Base-by-base conservation (phyloP, 345 rosid species). In the Citrus medica region DNA sequence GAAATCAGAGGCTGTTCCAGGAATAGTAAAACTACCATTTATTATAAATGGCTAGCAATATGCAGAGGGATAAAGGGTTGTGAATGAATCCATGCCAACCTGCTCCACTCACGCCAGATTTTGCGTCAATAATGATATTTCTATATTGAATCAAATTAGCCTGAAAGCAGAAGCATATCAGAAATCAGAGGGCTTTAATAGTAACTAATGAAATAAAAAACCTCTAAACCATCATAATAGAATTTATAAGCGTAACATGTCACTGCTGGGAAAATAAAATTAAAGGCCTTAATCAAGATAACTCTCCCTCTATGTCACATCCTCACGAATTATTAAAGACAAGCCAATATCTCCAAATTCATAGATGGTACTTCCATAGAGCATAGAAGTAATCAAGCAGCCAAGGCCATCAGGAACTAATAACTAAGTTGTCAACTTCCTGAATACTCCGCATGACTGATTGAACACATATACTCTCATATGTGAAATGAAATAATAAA, bases 91-190 rank as follows among this genome's bases (percentile, higher is more conserved):
- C 53, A 71, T 37, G 48, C 82, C 55, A 79, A 96, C 99, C 99
- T 92, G 99, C 99, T 83, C 98, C 98, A 77, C 98, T 96, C 71
- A 89, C 98, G 67, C 98, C 99, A 83, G 99, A 96, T 87, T 96
- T 96, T 65, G 99, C 73, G 27, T 96, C 99, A 19, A 92, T 89
- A 64, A 96, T 92, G 25, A 96, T 88, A 85, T 90, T 89, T 80
- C 80, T 77, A 76, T 61, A 67, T 79, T 84, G 88, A 80, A 96
- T 91, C 74, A 94, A 93, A 79, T 89, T 91, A 78, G 89, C 95
- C 99, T 94, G 91, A 77, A 83, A 76, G 59, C 32, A 6, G 5
- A 80, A 80, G 77, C 60, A 28, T 73, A 69, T 74, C 5, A 75
- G 77, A 61, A 62, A 56, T 67, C 33, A 80, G 56, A 13, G 30